Conservation (phyloP, 2,329 filamentous ascomycete genomes). For the Phialophora verrucosa region DNA sequence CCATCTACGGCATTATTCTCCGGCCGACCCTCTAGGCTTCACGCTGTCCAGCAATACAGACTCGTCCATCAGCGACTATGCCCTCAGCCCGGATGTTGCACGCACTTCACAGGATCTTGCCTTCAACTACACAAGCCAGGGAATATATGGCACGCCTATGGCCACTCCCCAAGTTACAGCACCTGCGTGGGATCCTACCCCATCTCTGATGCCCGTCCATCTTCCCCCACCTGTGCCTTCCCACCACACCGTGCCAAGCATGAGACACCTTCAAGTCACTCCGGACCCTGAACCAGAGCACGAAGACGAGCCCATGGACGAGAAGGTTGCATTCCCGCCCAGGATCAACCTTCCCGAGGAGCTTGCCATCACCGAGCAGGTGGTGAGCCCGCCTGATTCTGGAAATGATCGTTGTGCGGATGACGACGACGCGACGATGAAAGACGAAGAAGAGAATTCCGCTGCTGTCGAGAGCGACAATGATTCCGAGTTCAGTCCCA, state of each 20-base stretch:
- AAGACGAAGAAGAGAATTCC: conserved; percentile 26
- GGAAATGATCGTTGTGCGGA: conserved; percentile 22
- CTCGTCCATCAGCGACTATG: conserved; percentile 32
- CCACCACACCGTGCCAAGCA: conserved; percentile 25
- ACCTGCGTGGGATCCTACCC: conserved; percentile 18
- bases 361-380: conserved; percentile 32
- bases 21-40: conserved; percentile 26
- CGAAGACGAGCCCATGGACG: conserved; percentile 27
- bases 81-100: conserved; percentile 29
- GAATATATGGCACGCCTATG: conserved; percentile 1
- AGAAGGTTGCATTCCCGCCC: conserved; percentile 18
- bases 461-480: conserved; percentile 20
- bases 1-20: conserved; percentile 31
- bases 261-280: conserved; percentile 35
- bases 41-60: conserved; percentile 29
- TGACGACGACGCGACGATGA: conserved; percentile 19
- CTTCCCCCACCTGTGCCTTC: conserved; percentile 4
- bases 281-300: conserved; percentile 32
- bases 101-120: conserved; percentile 14
- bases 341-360: conserved; percentile 34
- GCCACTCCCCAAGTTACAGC: background rate
- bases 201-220: conserved; percentile 8
- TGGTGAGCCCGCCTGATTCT: conserved; percentile 28
- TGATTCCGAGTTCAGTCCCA: conserved; percentile 33
- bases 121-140: conserved; percentile 5